Evolutionary conservation across 2,329 filamentous ascomycete species (phyloP), one percentile per base, ranked within the genome.

Genomic region (Furcasterigmium furcatum): DNA sequence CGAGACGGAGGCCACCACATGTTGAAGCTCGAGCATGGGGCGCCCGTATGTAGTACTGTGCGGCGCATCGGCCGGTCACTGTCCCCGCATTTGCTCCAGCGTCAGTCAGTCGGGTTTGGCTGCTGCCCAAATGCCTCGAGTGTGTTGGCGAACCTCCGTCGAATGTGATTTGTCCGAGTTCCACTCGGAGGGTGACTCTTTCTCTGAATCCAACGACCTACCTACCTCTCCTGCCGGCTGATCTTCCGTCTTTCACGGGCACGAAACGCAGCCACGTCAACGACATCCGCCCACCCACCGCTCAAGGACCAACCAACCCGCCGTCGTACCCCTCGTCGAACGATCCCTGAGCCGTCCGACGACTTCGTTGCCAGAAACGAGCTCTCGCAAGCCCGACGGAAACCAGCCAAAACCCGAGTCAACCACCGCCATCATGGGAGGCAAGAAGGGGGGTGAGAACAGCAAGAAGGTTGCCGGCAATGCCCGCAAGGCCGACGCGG

Each of bases 401-500:
- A 41, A 18, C 20, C 25, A 36, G 19, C 30, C 12, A 43, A 21
- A 46, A 27, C 43, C 25, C 36, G 16, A 41, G 24, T 7, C 34
- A 19, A 36, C 34, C 12, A 34, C 7, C 30, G 8, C 4, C 18
- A 36, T 10, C 18, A 91, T 91, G 87, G 85, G 76, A 22, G 79
- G 77, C 56, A 89, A 88, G 68, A 91, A 88, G 67, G 80, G 75
- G 44, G 79, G 73, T 44, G 91, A 95, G 52, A 90, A 87, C 70
- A 86, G 78, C 65, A 97, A 96, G 72, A 97, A 97, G 74, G 90
- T 72, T 3, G 82, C 85, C 9, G 94, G 92, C 53, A 90, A 96
- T 67, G 91, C 91, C 52, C 81, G 90, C 70, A 97, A 99, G 77
- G 91, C 91, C 52, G 91, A 96, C 41, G 85, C 83, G 4, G 92